Evolutionary conservation across 306 rosid genomes (phyloP), one percentile per base, ranked within the genome.

Genomic region (Cucumis hystrix): DNA sequence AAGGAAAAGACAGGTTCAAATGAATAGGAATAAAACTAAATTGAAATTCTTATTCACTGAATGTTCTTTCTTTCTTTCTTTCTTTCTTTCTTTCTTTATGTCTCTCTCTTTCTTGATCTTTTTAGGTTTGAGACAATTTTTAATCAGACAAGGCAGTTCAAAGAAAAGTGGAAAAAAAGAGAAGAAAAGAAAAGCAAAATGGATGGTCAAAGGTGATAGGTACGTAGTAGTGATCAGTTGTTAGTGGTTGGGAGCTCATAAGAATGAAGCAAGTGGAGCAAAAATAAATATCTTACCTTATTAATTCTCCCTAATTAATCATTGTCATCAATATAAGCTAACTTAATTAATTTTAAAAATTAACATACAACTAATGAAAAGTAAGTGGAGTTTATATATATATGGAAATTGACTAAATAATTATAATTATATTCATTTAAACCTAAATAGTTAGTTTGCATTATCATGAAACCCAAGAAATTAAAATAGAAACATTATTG

Each of bases 1-100:
- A 69, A 69, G 15, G 57, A 69, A 69, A 69, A 69, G 75, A 69
- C 54, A 60, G 70, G 33, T 67, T 67, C 54, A 67, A 67, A 41
- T 64, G 71, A 64, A 35, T 66, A 18, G 25, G 73, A 66, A 66
- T 39, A 66, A 10, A 65, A 37, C 37, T 65, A 15, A 37, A 8
- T 17, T 18, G 16, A 56, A 62, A 61, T 61, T 28, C 30, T 28
- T 28, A 28, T 28, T 28, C 30, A 28, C 30, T 28, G 30, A 28
- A 28, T 28, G 30, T 33, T 33, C 37, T 33, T 33, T 33, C 37
- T 33, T 33, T 33, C 37, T 33, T 33, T 33, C 37, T 33, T 4
- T 33, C 37, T 33, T 3, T 33, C 35, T 28, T 28, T 3, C 41
- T n/a, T n/a, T n/a, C n/a, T n/a, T 28, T 28, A n/a, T 55, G 3